Percentiles rank a stretch among this genome's conserved stretches.
Conservation (phyloP, 2,329 filamentous ascomycete species). For the Metarhizium anisopliae region DNA sequence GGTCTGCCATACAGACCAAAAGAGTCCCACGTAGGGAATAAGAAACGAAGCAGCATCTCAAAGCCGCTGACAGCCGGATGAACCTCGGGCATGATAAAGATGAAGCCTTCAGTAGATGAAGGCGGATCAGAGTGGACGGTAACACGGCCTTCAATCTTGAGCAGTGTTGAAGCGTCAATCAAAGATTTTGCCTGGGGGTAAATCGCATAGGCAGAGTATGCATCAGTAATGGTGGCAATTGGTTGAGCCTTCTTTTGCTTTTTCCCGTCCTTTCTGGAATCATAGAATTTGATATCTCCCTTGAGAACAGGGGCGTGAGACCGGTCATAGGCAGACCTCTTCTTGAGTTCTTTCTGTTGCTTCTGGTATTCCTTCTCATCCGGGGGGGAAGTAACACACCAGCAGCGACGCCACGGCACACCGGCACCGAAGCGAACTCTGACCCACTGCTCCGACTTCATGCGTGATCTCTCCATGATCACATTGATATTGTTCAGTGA, state of each 20-base stretch:
- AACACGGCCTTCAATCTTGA: constrained; percentile 89
- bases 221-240: constrained; percentile 84
- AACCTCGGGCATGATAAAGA: constrained; percentile 95
- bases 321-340: constrained; percentile 74
- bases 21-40: constrained; percentile 90
- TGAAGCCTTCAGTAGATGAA: constrained; percentile 78
- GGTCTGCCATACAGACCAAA: constrained; percentile 89
- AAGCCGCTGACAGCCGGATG: constrained; percentile 89
- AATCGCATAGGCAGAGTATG: constrained; percentile 87
- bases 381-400: constrained; percentile 88
- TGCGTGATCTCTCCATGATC: constrained; percentile 73
- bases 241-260: constrained; percentile 86
- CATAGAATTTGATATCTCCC: constrained; percentile 92
- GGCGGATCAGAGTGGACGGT: constrained; percentile 75
- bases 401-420: constrained; percentile 91
- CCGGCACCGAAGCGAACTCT: constrained; percentile 91
- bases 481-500: constrained; percentile 78
- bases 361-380: constrained; percentile 89
- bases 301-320: constrained; percentile 58
- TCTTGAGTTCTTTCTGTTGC: constrained; percentile 73
- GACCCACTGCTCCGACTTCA: constrained; percentile 85
- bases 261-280: constrained; percentile 63
- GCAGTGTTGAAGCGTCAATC: constrained; percentile 86
- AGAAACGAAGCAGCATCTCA: constrained; percentile 85
- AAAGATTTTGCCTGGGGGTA: constrained; percentile 92